A percentile compares a stretch with the other conserved stretches of the same genome.
Evolutionary conservation across 106 monocot genomes (phyloP).

Genomic region (Allium fistulosum): DNA sequence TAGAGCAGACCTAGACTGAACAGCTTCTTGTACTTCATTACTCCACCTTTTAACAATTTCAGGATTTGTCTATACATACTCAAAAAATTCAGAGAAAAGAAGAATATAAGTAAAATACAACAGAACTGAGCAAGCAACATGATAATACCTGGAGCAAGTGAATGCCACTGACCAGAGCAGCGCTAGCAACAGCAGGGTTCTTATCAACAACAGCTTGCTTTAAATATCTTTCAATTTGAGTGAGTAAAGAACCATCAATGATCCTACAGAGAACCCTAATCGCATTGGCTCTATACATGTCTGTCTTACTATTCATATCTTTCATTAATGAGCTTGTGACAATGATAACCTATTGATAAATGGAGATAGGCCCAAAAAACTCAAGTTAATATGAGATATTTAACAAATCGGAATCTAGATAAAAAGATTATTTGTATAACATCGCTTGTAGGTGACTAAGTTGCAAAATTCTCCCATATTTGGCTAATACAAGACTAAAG

Average conservation of each 20-base stretch:
- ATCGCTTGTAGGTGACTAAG: no score
- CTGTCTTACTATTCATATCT: constrained; percentile 99
- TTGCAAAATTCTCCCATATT: no score
- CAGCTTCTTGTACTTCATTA: constrained; percentile 99
- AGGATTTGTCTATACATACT: constrained; percentile 62
- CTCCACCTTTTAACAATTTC: constrained; percentile 99
- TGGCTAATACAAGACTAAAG: no score
- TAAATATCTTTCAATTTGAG: constrained; percentile 96
- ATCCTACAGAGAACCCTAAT: constrained; percentile 97
- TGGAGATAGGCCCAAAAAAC: not conserved
- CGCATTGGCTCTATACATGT: constrained; percentile 99
- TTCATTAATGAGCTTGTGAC: constrained; percentile 99
- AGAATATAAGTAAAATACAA: not conserved
- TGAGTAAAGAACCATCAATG: constrained; percentile 84
- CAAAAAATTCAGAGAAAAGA: not conserved
- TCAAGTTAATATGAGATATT: not conserved
- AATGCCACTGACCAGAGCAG: constrained; percentile 93
- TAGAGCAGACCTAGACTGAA: constrained; percentile 94
- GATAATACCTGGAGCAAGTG: constrained; percentile 88
- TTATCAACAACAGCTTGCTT: constrained; percentile 99
- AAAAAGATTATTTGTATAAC: no score
- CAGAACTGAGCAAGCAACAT: constrained; percentile 1
- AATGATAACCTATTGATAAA: constrained; percentile 70
- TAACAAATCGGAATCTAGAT: no score
- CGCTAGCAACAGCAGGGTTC: constrained; percentile 97